Evolutionary conservation across 1,139 yeast species (phyloP).

Genomic region (Hyphopichia fennica): DNA sequence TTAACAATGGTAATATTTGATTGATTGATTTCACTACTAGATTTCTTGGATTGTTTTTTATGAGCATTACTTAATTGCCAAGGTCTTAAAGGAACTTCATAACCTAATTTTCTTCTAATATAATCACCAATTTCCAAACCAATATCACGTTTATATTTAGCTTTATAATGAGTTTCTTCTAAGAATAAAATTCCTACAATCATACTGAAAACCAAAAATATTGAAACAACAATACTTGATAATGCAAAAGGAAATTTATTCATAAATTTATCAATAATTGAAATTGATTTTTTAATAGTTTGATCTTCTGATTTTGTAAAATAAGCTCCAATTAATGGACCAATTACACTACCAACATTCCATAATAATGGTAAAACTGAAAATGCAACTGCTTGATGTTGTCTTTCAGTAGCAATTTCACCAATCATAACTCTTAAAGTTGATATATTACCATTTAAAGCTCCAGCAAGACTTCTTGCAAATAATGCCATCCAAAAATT

Average conservation of each 20-base stretch:
- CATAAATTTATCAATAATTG: slow-evolving; percentile 24
- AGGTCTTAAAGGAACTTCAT: slow-evolving; percentile 29
- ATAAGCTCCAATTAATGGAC: slow-evolving; percentile 4
- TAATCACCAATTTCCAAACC: slow-evolving; percentile 59
- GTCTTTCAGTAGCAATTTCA: slow-evolving; percentile 54
- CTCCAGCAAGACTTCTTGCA: slow-evolving; percentile 54
- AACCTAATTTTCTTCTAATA: slow-evolving; percentile 34
- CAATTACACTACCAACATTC: slow-evolving; percentile 53
- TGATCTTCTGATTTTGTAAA: not conserved
- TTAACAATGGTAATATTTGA: not conserved
- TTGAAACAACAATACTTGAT: slow-evolving; percentile 56
- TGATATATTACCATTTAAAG: slow-evolving; percentile 62
- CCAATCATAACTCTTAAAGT: slow-evolving; percentile 62
- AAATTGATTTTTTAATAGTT: too few species aligned
- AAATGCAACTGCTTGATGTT: slow-evolving; percentile 65
- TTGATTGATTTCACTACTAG: not conserved
- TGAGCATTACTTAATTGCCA: slow-evolving; percentile 20
- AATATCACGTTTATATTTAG: slow-evolving; percentile 42
- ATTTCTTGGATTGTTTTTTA: not conserved
- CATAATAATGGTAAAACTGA: slow-evolving; percentile 59
- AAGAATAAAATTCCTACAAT: slow-evolving; percentile 50
- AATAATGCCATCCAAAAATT: slow-evolving; percentile 51
- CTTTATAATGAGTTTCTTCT: slow-evolving; percentile 58
- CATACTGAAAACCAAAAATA: slow-evolving; percentile 39
- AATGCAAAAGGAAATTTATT: slow-evolving; percentile 56